phyloP scores from a whole-genome alignment of 108 stramenopile species.

The Seminavis robusta region DNA sequence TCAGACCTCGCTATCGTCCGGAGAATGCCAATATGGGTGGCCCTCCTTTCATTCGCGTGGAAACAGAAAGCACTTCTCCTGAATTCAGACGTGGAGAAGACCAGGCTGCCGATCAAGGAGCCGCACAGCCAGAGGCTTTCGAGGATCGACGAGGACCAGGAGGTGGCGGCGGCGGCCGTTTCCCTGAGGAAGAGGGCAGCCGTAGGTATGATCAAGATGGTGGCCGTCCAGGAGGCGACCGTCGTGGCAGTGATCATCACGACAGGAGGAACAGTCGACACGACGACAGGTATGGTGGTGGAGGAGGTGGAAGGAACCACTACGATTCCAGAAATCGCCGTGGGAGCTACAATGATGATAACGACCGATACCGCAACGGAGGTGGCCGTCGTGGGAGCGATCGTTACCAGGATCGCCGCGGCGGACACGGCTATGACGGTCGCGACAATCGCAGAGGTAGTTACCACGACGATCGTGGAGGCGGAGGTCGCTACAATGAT shows the following conservation, averaged over 20 bases:
- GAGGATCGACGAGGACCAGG: constrained; percentile 3
- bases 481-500: background rate
- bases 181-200: constrained; percentile 12
- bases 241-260: constrained; percentile 12
- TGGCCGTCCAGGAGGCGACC: constrained; percentile 8
- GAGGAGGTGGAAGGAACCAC: constrained; percentile 9
- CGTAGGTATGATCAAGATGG: constrained; percentile 11
- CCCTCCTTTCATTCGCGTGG: constrained; percentile 37
- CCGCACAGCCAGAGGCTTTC: constrained; percentile 14
- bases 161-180: constrained; percentile 7
- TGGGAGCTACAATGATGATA: constrained; percentile 11
- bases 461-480: constrained; percentile 9
- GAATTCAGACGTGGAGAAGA: constrained; percentile 30
- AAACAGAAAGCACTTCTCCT: constrained; percentile 31
- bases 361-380: background rate
- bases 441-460: constrained; percentile 23
- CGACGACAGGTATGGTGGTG: constrained; percentile 11
- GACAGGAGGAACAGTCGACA: constrained; percentile 17
- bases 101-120: background rate
- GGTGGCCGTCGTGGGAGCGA: constrained; percentile 1
- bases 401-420: constrained; percentile 10
- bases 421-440: background rate
- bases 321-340: too few species aligned
- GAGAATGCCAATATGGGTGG: constrained; percentile 25
- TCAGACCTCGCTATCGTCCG: constrained; percentile 62